Conservation (phyloP, 1,284 basidiomycete genomes). For the Cutaneotrichosporon cavernicola region DNA sequence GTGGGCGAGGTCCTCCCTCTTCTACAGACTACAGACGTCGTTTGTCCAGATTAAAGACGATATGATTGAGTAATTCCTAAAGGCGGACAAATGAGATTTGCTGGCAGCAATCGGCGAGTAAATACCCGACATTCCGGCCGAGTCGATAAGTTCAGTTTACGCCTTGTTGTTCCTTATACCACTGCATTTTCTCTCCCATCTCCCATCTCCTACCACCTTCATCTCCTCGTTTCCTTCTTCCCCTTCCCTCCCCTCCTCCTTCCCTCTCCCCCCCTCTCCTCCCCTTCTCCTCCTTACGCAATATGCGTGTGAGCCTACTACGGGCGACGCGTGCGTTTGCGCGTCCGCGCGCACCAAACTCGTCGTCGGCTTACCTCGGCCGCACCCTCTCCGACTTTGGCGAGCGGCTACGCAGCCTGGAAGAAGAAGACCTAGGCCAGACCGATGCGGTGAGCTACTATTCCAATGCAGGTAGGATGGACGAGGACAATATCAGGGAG, state of each 20-base stretch:
- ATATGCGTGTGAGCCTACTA: background rate
- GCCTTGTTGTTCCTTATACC: background rate
- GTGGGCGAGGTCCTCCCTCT: no score
- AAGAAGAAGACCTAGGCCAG: constrained; percentile 19
- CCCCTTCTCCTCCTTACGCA: background rate
- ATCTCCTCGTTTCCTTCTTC: background rate
- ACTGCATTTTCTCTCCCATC: background rate
- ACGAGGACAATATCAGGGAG: background rate
- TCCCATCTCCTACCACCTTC: background rate
- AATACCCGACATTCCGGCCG: background rate
- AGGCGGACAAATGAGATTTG: background rate
- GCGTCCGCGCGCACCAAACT: constrained; percentile 1
- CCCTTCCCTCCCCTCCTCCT: background rate
- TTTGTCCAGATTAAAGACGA: no score
- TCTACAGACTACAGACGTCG: no score
- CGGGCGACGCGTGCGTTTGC: constrained; percentile 1
- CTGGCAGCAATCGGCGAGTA: background rate
- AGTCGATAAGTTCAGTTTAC: background rate
- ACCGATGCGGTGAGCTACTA: constrained; percentile 16
- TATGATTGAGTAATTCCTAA: no score
- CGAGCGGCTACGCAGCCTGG: constrained; percentile 4
- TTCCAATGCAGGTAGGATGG: background rate
- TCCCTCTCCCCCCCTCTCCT: no score
- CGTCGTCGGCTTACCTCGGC: background rate
- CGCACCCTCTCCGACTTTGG: background rate